A percentile compares a stretch with the other conserved stretches of the same genome.
Evolutionary conservation across 805 yeast genomes (phyloP).

Genomic region (Starmerella apicola): DNA sequence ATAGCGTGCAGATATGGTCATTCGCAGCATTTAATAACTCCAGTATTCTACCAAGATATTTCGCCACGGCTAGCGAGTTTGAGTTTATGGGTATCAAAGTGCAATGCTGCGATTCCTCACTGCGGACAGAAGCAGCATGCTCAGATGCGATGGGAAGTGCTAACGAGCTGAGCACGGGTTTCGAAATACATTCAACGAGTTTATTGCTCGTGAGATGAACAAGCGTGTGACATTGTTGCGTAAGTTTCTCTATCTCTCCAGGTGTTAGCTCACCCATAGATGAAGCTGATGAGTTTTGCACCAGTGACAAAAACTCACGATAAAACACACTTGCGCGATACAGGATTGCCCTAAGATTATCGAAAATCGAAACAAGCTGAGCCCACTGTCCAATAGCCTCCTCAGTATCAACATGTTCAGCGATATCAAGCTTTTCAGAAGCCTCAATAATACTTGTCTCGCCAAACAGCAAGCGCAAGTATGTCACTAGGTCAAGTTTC

Average conservation of each 20-base stretch:
- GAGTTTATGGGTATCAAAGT: constrained; percentile 56
- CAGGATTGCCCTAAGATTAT: constrained; percentile 12
- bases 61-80: constrained; percentile 47
- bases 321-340: constrained; percentile 17
- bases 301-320: constrained; percentile 18
- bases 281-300: constrained; percentile 5
- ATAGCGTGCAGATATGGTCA: constrained; percentile 29
- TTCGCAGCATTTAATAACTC: constrained; percentile 33
- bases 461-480: constrained; percentile 4
- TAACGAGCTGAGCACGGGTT: constrained; percentile 5
- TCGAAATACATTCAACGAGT: constrained; percentile 10
- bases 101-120: constrained; percentile 24
- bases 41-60: constrained; percentile 38
- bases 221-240: constrained; percentile 8
- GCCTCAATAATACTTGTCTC: neutral
- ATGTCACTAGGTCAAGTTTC: constrained; percentile 11
- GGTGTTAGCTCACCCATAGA: constrained; percentile 4
- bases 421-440: constrained; percentile 3
- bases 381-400: constrained; percentile 18
- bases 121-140: constrained; percentile 3
- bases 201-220: constrained; percentile 1
- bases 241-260: constrained; percentile 4
- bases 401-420: constrained; percentile 9
- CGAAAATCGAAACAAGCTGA: constrained; percentile 7
- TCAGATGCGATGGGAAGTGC: constrained; percentile 15